Conservation (phyloP, 441 rosid species). For the Pelargonium fulgidum region DNA sequence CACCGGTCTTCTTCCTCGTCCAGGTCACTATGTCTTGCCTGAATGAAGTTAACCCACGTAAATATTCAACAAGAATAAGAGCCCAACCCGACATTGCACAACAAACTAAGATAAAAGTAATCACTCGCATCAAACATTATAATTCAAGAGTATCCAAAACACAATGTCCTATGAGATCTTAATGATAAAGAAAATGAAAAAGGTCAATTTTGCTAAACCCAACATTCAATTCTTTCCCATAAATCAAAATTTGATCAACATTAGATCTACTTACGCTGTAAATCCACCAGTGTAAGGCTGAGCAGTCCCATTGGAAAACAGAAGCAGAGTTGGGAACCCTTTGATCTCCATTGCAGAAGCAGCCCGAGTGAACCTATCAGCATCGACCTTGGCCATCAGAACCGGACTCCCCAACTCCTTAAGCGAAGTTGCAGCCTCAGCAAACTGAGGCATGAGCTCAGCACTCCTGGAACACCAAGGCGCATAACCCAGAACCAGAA, state of each 20-base stretch:
- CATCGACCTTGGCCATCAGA: slow-evolving; percentile 82
- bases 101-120: background rate
- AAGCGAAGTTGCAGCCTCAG: slow-evolving; percentile 74
- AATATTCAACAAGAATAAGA: slow-evolving; percentile 7
- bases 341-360: slow-evolving; percentile 57
- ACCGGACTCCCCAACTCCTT: slow-evolving; percentile 49
- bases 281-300: slow-evolving; percentile 75
- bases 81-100: background rate
- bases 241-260: no score
- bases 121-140: background rate
- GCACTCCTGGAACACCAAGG: slow-evolving; percentile 93
- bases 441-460: slow-evolving; percentile 85
- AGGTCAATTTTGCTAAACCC: no score
- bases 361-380: slow-evolving; percentile 64
- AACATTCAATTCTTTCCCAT: no score
- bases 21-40: slow-evolving; percentile 77
- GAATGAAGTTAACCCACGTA: slow-evolving; percentile 21
- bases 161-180: background rate
- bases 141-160: background rate
- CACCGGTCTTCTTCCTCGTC: slow-evolving; percentile 79
- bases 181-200: background rate
- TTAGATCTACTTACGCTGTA: slow-evolving; percentile 42
- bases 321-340: slow-evolving; percentile 74
- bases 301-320: slow-evolving; percentile 66
- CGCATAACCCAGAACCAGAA: slow-evolving; percentile 71